Evolutionary conservation across 2,329 filamentous ascomycete genomes (phyloP).

Genomic region (Pseudocercospora cruenta): DNA sequence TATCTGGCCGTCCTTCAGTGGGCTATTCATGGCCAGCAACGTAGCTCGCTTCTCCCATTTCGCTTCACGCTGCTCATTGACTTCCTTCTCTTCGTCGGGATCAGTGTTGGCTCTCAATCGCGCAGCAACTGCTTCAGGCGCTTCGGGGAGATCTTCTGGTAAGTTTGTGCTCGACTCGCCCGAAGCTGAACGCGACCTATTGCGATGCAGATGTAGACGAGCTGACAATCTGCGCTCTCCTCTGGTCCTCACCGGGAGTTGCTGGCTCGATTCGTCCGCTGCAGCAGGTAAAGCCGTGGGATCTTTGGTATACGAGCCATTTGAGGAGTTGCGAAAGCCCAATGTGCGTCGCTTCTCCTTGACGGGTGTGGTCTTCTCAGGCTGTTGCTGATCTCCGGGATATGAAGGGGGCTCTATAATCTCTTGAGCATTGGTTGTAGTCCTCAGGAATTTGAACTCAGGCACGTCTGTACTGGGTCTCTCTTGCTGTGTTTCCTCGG

Average conservation of each 20-base stretch:
- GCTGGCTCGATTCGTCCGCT: slow-evolving; percentile 20
- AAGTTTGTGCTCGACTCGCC: slow-evolving; percentile 70
- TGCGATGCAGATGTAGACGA: slow-evolving; percentile 68
- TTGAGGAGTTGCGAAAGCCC: slow-evolving; percentile 41
- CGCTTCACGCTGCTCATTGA: slow-evolving; percentile 62
- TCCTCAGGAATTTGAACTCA: slow-evolving; percentile 81
- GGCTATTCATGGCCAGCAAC: slow-evolving; percentile 68
- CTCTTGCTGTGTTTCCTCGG: slow-evolving; percentile 36
- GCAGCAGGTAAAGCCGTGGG: slow-evolving; percentile 16
- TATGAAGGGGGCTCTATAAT: slow-evolving; percentile 71
- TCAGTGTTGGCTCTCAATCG: slow-evolving; percentile 22
- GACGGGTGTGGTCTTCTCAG: slow-evolving; percentile 3
- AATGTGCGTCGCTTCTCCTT: slow-evolving; percentile 35
- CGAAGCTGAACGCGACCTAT: slow-evolving; percentile 51
- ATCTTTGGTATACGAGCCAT: slow-evolving; percentile 34
- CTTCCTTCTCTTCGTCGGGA: slow-evolving; percentile 42
- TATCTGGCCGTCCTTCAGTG: slow-evolving; percentile 45
- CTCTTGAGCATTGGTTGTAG: slow-evolving; percentile 80
- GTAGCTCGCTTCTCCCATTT: slow-evolving; percentile 94
- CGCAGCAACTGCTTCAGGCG: slow-evolving; percentile 66
- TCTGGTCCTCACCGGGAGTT: slow-evolving; percentile 35
- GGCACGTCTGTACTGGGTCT: slow-evolving; percentile 49
- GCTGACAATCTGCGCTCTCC: slow-evolving; percentile 62
- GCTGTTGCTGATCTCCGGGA: slow-evolving; percentile 44
- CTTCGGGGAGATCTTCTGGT: slow-evolving; percentile 77